Percentiles rank a stretch among this genome's conserved stretches.
Conservation (phyloP, 306 rosid genomes). For the Hippophae tibetana region DNA sequence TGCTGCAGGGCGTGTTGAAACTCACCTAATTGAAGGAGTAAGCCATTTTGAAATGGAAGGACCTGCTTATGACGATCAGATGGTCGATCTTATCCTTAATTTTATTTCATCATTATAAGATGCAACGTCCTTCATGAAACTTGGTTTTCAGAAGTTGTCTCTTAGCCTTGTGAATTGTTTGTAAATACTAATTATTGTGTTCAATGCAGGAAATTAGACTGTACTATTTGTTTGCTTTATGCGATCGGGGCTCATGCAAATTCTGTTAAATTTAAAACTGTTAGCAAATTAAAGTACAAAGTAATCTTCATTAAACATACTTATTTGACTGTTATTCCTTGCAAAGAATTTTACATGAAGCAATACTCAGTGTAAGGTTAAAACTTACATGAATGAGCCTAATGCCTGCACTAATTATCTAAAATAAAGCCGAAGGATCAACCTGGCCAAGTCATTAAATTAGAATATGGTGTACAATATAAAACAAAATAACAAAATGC, state of each 20-base stretch:
- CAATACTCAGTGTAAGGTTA: slow-evolving; percentile 8
- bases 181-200: slow-evolving; percentile 5
- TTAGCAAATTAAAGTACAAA: too few species aligned
- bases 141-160: background rate
- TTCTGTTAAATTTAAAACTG: too few species aligned
- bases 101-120: slow-evolving; percentile 48
- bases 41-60: slow-evolving; percentile 97
- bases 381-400: slow-evolving; percentile 17
- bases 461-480: slow-evolving; percentile 13
- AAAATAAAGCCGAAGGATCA: background rate
- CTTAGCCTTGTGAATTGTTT: slow-evolving; percentile 6
- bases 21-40: slow-evolving; percentile 64
- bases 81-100: slow-evolving; percentile 55
- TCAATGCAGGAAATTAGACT: slow-evolving; percentile 21
- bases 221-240: too few species aligned
- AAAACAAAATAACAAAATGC: background rate
- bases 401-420: slow-evolving; percentile 12
- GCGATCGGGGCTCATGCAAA: too few species aligned
- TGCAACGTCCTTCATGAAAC: slow-evolving; percentile 10
- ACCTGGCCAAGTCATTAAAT: slow-evolving; percentile 10
- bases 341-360: slow-evolving; percentile 7
- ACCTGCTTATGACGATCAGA: slow-evolving; percentile 59
- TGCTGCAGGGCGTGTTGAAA: slow-evolving; percentile 58
- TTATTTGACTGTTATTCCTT: too few species aligned
- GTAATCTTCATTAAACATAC: too few species aligned